phyloP scores from a whole-genome alignment of 2,329 filamentous ascomycete species.

The Hymenoscyphus salicellus region DNA sequence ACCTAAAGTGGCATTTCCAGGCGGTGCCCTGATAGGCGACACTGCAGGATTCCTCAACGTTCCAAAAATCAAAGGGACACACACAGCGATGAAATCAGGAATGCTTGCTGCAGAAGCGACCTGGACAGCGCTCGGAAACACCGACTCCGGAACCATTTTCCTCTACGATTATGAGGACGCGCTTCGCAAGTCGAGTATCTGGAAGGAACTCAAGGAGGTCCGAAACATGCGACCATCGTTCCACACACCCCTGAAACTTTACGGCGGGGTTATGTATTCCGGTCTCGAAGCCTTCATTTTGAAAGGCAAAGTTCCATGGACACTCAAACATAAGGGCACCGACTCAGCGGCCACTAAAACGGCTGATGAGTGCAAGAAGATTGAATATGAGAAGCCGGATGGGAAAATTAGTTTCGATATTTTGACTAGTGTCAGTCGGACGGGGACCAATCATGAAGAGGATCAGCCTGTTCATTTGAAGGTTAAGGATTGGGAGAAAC shows the following conservation, averaged over 20 bases:
- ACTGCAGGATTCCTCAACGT: constrained; percentile 96
- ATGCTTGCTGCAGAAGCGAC: constrained; percentile 94
- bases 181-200: constrained; percentile 81
- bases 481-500: constrained; percentile 91
- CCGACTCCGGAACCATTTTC: constrained; percentile 71
- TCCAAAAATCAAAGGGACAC: constrained; percentile 97
- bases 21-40: constrained; percentile 91
- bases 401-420: constrained; percentile 95
- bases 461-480: constrained; percentile 96
- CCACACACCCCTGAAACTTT: constrained; percentile 80
- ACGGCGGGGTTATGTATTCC: constrained; percentile 88
- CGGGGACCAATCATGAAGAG: constrained; percentile 97
- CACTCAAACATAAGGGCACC: constrained; percentile 74
- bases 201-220: constrained; percentile 91
- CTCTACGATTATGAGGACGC: constrained; percentile 91
- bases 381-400: constrained; percentile 96
- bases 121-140: constrained; percentile 66
- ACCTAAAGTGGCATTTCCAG: constrained; percentile 93
- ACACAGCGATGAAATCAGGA: constrained; percentile 95
- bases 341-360: constrained; percentile 77
- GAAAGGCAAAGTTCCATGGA: constrained; percentile 86
- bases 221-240: constrained; percentile 98
- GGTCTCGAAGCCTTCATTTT: constrained; percentile 87
- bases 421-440: constrained; percentile 88
- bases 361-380: constrained; percentile 78